A percentile compares a stretch with the other conserved stretches of the same genome.
Conservation (phyloP, 768 basidiomycete species). For the Cyathus striatus region DNA sequence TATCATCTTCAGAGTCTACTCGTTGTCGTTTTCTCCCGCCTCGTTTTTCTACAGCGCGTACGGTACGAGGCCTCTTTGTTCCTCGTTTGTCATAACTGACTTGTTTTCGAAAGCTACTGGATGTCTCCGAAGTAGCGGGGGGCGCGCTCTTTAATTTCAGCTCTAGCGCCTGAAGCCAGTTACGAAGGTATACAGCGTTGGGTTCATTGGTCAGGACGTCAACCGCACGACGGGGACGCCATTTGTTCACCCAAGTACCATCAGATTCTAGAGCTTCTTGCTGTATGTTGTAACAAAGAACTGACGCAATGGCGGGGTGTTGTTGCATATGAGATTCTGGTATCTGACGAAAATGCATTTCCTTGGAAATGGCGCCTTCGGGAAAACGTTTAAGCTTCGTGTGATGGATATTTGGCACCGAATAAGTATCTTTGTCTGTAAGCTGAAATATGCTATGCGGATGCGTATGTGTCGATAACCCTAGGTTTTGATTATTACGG, state of each 20-base stretch:
- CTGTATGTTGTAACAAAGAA: constrained; percentile 11
- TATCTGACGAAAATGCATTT: constrained; percentile 6
- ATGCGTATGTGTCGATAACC: no score
- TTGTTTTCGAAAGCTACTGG: constrained; percentile 15
- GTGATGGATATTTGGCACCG: no score
- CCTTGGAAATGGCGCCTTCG: no score
- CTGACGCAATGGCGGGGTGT: constrained; percentile 46
- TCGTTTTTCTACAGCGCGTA: constrained; percentile 46
- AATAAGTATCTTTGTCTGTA: no score
- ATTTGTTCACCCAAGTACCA: constrained; percentile 68
- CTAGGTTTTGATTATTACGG: no score
- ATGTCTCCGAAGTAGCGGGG: constrained; percentile 5
- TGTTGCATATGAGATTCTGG: constrained; percentile 23
- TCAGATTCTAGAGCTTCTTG: no score
- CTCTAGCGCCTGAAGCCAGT: constrained; percentile 74
- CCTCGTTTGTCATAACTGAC: constrained; percentile 7
- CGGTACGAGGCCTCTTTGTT: constrained; percentile 53
- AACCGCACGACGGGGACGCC: constrained; percentile 66
- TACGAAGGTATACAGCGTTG: constrained; percentile 64
- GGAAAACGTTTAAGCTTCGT: no score
- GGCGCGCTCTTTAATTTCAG: constrained; percentile 37
- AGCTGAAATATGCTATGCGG: no score
- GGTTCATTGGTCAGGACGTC: constrained; percentile 78
- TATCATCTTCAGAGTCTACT: constrained; percentile 50
- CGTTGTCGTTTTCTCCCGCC: constrained; percentile 49